A percentile compares a stretch with the other conserved stretches of the same genome.
Conservation (phyloP, 345 rosid genomes). For the Brassica napus region Da-Ae NC_063447.1:56718501-56719000, state of each 20-base stretch:
- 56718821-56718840: not conserved
- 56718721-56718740: not conserved
- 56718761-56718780: not conserved
- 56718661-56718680: not conserved
- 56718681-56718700: not conserved
- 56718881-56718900: conserved; percentile 32
- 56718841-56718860: not conserved
- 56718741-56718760: not conserved
- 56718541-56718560: not conserved
- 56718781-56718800: not conserved
- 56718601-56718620: not conserved
- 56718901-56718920: conserved; percentile 26
- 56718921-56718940: conserved; percentile 36
- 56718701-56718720: not conserved
- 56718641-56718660: not conserved
- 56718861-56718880: conserved; percentile 10
- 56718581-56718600: not conserved
- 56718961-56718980: conserved; percentile 39
- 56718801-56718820: not conserved
- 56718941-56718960: conserved; percentile 39
- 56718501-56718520: no score
- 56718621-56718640: not conserved
- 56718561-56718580: not conserved
- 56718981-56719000: conserved; percentile 39
- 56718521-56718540: no score